These are phyloP conservation scores for Chytridium lagenaria DNA, from an alignment of 371 early-diverging fungal species.

Conservation along the genomic window DNA sequence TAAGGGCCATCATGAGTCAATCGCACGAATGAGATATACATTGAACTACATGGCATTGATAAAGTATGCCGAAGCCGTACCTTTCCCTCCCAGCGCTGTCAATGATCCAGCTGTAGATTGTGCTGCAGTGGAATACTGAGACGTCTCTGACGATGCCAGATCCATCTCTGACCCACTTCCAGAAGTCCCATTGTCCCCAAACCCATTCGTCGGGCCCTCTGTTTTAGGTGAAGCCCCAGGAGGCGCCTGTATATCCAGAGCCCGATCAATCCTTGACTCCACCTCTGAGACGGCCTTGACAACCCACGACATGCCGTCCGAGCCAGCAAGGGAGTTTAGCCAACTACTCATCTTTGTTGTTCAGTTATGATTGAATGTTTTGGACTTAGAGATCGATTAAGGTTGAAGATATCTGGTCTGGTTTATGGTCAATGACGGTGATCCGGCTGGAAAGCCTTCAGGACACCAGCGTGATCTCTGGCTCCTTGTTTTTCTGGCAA, in stretches of 20 bases:
- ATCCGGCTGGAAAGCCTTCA: no score
- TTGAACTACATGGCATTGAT: neutral
- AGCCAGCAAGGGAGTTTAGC: conserved; percentile 9
- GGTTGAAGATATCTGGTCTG: no score
- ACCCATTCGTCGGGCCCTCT: neutral
- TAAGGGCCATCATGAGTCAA: neutral
- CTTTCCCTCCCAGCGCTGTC: neutral
- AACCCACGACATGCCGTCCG: neutral
- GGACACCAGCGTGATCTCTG: no score
- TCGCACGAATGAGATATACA: no score
- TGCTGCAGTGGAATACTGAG: neutral
- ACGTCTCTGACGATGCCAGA: neutral
- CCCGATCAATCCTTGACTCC: conserved; percentile 79
- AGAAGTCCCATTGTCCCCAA: neutral
- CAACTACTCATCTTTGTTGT: conserved; percentile 13
- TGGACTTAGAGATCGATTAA: no score
- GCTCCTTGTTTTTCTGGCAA: no score
- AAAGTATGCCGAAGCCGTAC: neutral
- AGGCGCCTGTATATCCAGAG: conserved; percentile 64
- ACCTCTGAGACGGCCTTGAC: conserved; percentile 73
- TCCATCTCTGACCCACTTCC: neutral
- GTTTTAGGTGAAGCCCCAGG: neutral
- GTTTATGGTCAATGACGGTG: no score
- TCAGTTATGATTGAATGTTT: no score
- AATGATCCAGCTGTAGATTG: neutral